Base-by-base conservation (phyloP, 768 basidiomycete species). In the Collybia nuda region DNA sequence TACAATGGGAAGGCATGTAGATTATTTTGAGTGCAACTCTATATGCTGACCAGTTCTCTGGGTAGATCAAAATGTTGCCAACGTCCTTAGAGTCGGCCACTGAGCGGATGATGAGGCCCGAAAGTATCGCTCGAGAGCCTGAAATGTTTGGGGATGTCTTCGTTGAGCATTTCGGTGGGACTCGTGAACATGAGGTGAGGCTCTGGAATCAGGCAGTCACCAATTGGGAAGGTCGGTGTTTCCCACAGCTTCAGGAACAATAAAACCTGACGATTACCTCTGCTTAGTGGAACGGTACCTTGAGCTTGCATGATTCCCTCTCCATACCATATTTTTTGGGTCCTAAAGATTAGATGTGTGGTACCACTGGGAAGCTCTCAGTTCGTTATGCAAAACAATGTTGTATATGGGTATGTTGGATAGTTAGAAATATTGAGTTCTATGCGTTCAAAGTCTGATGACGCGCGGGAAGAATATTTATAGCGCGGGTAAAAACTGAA, bases 111-210 rank as follows among this genome's bases (percentile, higher is more conserved):
- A 88, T 89, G 83, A 72, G 70, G 24, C 69, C 78, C 3, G 81
- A 75, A 12, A 94, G 92, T 59, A 69, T 96, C 44, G 97, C 97
- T 2, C 79, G 97, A 26, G 88, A 94, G 62, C 64, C 66, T 14
- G 64, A 67, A 8, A 74, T 92, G 37, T 84, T 98, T 49, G 96
- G 95, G 0, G 73, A 93, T 61, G 85, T 83, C 19, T 97, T 98
- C 61, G 91, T 98, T 1, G 91, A 98, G 14, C 97, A 99, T 64
- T 96, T 82, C 60, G 93, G 90, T 2, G 95, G 93, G 6, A 98
- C 97, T n/a, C 82, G 96, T 59, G 81, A 92, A 65, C 89, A 98
- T 64, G 94, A 96, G 64, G 84, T 95, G 50, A 83, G 76, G 47
- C 60, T 89, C 21, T 95, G 90, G 87, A 88, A 93, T 57, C 81